phyloP scores from a whole-genome alignment of 179 eudicot genomes.

The Gypsophila paniculata region DNA sequence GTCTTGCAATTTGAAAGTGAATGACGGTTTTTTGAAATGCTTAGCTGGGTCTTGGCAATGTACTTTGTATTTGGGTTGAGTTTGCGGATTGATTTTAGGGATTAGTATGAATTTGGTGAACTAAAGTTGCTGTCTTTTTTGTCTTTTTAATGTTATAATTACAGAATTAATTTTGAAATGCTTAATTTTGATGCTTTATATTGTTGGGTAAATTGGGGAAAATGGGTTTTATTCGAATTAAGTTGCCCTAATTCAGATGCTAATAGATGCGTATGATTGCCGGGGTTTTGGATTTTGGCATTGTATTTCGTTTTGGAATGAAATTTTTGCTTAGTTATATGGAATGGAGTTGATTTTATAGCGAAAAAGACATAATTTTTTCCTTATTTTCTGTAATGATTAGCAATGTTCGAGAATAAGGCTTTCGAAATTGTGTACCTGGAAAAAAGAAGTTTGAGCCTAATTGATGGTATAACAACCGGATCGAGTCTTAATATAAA shows the following conservation, averaged over 20 bases:
- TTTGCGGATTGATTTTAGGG: too few species aligned
- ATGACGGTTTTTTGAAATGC: too few species aligned
- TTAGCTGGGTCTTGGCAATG: background rate
- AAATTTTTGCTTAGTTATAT: background rate
- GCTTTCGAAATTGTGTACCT: background rate
- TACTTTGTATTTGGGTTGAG: background rate
- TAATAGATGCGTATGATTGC: too few species aligned
- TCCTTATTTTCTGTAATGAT: background rate
- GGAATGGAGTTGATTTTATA: background rate
- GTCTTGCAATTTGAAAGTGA: too few species aligned
- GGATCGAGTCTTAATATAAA: background rate
- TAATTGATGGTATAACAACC: background rate
- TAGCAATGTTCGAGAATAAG: background rate
- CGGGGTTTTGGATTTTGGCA: conserved; percentile 10
- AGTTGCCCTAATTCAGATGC: background rate
- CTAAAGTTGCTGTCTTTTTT: background rate
- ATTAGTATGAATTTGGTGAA: too few species aligned
- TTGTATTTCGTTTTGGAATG: background rate
- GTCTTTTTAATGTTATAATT: background rate
- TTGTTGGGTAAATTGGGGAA: background rate
- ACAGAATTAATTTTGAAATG: background rate
- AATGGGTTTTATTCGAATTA: background rate
- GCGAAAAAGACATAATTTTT: background rate
- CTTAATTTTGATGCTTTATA: conserved; percentile 2
- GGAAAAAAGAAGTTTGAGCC: too few species aligned